Percentiles rank a stretch among this genome's conserved stretches.
phyloP scores from a whole-genome alignment of 495 filamentous ascomycete genomes.

The Penicillium longicatenatum region DNA sequence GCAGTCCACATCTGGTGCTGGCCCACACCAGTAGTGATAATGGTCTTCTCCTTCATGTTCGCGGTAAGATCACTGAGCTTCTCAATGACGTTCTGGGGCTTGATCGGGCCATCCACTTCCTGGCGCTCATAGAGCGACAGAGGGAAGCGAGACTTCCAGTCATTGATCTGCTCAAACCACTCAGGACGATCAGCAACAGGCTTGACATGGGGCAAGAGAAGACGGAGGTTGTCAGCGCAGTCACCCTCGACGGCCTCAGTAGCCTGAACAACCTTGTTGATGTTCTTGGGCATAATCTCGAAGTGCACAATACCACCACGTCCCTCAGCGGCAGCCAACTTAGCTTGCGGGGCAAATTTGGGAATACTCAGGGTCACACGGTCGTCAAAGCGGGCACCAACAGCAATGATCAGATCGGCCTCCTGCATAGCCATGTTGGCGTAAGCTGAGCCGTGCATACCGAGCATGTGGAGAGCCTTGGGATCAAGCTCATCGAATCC shows the following conservation, averaged over 20 bases:
- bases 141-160: conserved; percentile 87
- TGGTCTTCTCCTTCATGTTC: conserved; percentile 71
- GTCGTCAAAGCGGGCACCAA: conserved; percentile 67
- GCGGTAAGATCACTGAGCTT: conserved; percentile 77
- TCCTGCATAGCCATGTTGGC: conserved; percentile 69
- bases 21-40: conserved; percentile 90
- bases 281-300: conserved; percentile 66
- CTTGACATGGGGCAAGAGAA: conserved; percentile 71
- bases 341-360: conserved; percentile 60
- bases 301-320: conserved; percentile 66
- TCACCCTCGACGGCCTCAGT: conserved; percentile 65
- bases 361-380: conserved; percentile 57
- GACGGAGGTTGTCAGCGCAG: conserved; percentile 63
- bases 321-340: conserved; percentile 56
- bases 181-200: conserved; percentile 64
- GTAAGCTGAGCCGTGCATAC: conserved; percentile 66
- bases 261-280: conserved; percentile 66
- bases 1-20: conserved; percentile 99
- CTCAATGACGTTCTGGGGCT: conserved; percentile 87
- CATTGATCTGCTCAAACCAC: conserved; percentile 87
- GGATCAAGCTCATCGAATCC: conserved; percentile 61
- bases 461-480: conserved; percentile 64
- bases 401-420: conserved; percentile 62
- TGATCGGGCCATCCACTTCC: conserved; percentile 71
- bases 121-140: conserved; percentile 73